phyloP scores from a whole-genome alignment of 2,329 filamentous ascomycete genomes.

The Eutypella sp. region DNA sequence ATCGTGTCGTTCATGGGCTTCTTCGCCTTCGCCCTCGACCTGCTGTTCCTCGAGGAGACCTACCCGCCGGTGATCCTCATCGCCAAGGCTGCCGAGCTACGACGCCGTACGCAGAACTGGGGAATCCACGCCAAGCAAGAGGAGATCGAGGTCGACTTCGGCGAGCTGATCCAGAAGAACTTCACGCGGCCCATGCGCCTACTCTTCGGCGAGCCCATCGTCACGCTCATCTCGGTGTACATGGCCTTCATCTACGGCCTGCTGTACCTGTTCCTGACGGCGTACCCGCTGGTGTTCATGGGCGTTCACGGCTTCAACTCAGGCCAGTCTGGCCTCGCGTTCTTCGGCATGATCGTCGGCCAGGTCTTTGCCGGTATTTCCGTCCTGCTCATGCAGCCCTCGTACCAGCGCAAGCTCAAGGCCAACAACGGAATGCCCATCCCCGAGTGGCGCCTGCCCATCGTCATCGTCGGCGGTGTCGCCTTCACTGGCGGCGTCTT shows the following conservation, averaged over 20 bases:
- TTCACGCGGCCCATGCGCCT: constrained; percentile 61
- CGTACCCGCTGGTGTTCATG: constrained; percentile 77
- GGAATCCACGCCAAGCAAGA: constrained; percentile 68
- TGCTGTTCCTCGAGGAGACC: constrained; percentile 63
- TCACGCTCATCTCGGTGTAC: constrained; percentile 63
- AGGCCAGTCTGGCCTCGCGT: constrained; percentile 71
- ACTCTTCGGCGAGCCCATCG: constrained; percentile 65
- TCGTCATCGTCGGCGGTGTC: constrained; percentile 54
- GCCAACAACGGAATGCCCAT: constrained; percentile 62
- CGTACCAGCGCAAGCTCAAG: constrained; percentile 63
- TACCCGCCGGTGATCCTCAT: constrained; percentile 65
- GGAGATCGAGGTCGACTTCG: constrained; percentile 63
- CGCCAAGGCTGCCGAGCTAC: constrained; percentile 55
- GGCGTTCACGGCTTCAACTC: constrained; percentile 63
- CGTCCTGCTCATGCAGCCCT: constrained; percentile 59
- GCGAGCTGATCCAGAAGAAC: constrained; percentile 61
- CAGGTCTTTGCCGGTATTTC: constrained; percentile 62
- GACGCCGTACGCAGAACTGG: constrained; percentile 63
- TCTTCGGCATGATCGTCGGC: constrained; percentile 78
- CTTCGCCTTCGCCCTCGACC: constrained; percentile 51
- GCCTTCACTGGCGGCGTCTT: constrained; percentile 63
- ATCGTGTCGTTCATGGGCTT: constrained; percentile 59
- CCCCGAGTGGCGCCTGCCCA: constrained; percentile 63
- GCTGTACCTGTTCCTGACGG: constrained; percentile 80
- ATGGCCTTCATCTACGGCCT: constrained; percentile 68